These are phyloP conservation scores for Sphaerostilbella broomeana DNA, from an alignment of 2,329 filamentous ascomycete species.

Conservation along the genomic window DNA sequence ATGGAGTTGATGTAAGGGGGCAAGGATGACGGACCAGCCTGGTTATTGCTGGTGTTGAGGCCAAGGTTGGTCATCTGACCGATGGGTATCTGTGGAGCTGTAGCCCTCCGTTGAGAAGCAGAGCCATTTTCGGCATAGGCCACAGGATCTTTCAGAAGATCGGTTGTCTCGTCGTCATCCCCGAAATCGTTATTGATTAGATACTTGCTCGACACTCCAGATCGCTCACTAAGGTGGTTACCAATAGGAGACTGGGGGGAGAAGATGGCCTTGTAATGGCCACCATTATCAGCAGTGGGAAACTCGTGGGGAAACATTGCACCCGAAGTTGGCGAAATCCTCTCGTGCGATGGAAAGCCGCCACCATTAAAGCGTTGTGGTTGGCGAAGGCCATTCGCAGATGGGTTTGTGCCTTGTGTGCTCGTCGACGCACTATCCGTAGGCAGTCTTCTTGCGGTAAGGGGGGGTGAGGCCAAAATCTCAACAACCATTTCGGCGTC, in stretches of 20 bases:
- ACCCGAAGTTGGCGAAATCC: conserved; percentile 52
- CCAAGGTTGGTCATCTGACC: conserved; percentile 63
- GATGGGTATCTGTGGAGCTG: conserved; percentile 65
- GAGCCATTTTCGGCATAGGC: conserved; percentile 60
- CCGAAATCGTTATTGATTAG: conserved; percentile 62
- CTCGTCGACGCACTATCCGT: conserved; percentile 18
- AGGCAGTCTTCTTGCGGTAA: conserved; percentile 22
- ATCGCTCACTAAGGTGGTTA: conserved; percentile 54
- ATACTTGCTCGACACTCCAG: conserved; percentile 59
- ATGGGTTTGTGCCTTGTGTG: conserved; percentile 34
- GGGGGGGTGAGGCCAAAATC: conserved; percentile 40
- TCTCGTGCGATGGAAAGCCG: conserved; percentile 56
- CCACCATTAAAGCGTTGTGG: conserved; percentile 55
- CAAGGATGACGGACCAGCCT: conserved; percentile 45
- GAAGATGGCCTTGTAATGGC: conserved; percentile 58
- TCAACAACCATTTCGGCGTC: conserved; percentile 52
- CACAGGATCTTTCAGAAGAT: conserved; percentile 65
- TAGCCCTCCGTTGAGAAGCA: conserved; percentile 53
- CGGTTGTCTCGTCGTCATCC: conserved; percentile 62
- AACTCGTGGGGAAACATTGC: conserved; percentile 49
- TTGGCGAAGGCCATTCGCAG: conserved; percentile 43
- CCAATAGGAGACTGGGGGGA: conserved; percentile 68
- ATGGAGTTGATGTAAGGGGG: conserved; percentile 45
- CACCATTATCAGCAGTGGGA: conserved; percentile 47
- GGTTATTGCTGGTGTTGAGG: conserved; percentile 58